A percentile compares a stretch with the other conserved stretches of the same genome.
phyloP scores from a whole-genome alignment of 768 basidiomycete genomes.

The Suillus placidus region DNA sequence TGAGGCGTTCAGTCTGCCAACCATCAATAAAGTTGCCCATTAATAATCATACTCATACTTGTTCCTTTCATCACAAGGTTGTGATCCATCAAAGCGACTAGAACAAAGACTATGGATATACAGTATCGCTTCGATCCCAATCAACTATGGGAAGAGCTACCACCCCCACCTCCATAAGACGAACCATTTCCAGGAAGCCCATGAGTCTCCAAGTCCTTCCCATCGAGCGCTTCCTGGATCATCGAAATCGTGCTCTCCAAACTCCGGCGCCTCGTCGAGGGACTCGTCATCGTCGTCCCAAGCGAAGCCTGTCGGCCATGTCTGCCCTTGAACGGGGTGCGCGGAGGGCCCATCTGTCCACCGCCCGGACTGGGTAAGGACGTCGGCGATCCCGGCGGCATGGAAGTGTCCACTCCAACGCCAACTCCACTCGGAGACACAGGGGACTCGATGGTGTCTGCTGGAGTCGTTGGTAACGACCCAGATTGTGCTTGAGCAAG shows the following conservation, averaged over 20 bases:
- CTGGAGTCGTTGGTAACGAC: conserved; percentile 57
- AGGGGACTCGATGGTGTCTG: conserved; percentile 43
- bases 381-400: conserved; percentile 26
- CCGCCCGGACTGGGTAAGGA: conserved; percentile 28
- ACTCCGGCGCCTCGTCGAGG: conserved; percentile 88
- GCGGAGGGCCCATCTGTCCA: conserved; percentile 24
- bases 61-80: not conserved
- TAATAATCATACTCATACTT: conserved; percentile 1
- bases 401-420: conserved; percentile 40
- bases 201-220: conserved; percentile 48
- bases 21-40: not conserved
- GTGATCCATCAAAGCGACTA: not conserved
- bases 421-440: conserved; percentile 48
- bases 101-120: not conserved
- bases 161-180: conserved; percentile 15
- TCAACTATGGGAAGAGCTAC: conserved; percentile 4
- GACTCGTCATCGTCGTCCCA: conserved; percentile 90
- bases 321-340: conserved; percentile 63
- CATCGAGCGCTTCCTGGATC: conserved; percentile 91
- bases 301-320: conserved; percentile 58
- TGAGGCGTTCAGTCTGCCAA: not conserved
- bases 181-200: conserved; percentile 27
- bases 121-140: conserved; percentile 3
- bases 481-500: conserved; percentile 39
- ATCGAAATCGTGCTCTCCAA: conserved; percentile 95